A percentile compares a stretch with the other conserved stretches of the same genome.
Conservation (phyloP, 2,329 filamentous ascomycete species). For the Talaromyces sp. region DNA sequence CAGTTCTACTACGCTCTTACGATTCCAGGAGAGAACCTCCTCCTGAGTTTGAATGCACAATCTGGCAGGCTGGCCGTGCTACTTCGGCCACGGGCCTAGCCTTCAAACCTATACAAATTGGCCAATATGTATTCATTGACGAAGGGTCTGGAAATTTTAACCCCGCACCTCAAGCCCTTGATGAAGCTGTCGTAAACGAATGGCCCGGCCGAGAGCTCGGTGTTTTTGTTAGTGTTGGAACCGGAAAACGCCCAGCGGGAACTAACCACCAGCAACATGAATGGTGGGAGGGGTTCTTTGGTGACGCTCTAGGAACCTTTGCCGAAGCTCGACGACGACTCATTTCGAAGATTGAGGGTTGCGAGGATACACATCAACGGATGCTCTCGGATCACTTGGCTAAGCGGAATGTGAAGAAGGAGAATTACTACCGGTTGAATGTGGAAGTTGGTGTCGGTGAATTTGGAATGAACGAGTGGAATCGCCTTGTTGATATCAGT, state of each 20-base stretch:
- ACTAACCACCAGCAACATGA: slow-evolving; percentile 65
- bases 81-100: slow-evolving; percentile 86
- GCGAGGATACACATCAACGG: slow-evolving; percentile 81
- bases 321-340: slow-evolving; percentile 82
- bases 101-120: slow-evolving; percentile 93
- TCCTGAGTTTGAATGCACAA: slow-evolving; percentile 87
- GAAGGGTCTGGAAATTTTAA: slow-evolving; percentile 92
- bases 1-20: slow-evolving; percentile 83
- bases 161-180: slow-evolving; percentile 76
- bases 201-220: slow-evolving; percentile 93
- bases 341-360: slow-evolving; percentile 91
- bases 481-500: slow-evolving; percentile 88
- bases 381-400: slow-evolving; percentile 78
- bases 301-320: slow-evolving; percentile 72
- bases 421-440: slow-evolving; percentile 95
- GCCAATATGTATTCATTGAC: slow-evolving; percentile 90
- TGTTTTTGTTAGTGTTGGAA: slow-evolving; percentile 91
- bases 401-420: slow-evolving; percentile 74
- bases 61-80: slow-evolving; percentile 96
- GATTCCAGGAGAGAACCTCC: slow-evolving; percentile 89
- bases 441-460: slow-evolving; percentile 95
- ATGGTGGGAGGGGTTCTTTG: slow-evolving; percentile 88
- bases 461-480: slow-evolving; percentile 99
- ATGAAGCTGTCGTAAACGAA: slow-evolving; percentile 88
- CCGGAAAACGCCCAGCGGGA: slow-evolving; percentile 75